A percentile compares a stretch with the other conserved stretches of the same genome.
phyloP scores from a whole-genome alignment of 257 asterid genomes.

The Haberlea rhodopensis region DNA sequence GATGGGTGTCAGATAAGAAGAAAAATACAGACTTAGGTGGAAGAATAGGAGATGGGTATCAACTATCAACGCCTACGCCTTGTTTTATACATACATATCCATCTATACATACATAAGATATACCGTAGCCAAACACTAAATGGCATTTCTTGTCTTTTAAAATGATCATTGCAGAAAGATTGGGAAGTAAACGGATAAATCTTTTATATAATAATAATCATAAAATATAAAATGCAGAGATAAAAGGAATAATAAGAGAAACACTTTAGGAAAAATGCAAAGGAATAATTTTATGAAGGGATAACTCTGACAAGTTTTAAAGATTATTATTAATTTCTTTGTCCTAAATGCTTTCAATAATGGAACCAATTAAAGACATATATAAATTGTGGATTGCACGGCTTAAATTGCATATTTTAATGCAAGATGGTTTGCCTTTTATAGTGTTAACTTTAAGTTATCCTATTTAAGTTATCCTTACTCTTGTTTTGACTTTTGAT shows the following conservation, averaged over 20 bases:
- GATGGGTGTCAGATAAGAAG: slow-evolving; percentile 53
- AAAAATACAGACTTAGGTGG: slow-evolving; percentile 37
- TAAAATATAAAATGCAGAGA: slow-evolving; percentile 7
- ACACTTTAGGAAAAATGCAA: background rate
- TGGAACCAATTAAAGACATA: background rate
- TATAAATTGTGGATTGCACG: slow-evolving; percentile 31
- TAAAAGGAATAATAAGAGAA: background rate
- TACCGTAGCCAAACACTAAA: too few relatives aligned
- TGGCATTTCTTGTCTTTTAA: too few relatives aligned
- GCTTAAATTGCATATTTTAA: slow-evolving; percentile 17
- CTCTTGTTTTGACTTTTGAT: too few relatives aligned
- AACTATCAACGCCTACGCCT: slow-evolving; percentile 18
- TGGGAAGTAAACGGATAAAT: background rate
- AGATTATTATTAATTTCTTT: background rate
- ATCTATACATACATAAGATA: too few relatives aligned
- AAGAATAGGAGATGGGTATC: too few relatives aligned
- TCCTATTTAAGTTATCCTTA: too few relatives aligned
- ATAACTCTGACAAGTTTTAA: background rate
- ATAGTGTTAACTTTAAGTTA: too few relatives aligned
- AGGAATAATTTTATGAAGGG: background rate
- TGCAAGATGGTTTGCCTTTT: background rate
- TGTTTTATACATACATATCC: slow-evolving; percentile 1
- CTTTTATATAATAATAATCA: slow-evolving; percentile 3
- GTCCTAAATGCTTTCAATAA: background rate
- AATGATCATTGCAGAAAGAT: slow-evolving; percentile 27